These are phyloP conservation scores for Diaporthe amygdali DNA, from an alignment of 2,329 filamentous ascomycete species.

Conservation along the genomic window DNA sequence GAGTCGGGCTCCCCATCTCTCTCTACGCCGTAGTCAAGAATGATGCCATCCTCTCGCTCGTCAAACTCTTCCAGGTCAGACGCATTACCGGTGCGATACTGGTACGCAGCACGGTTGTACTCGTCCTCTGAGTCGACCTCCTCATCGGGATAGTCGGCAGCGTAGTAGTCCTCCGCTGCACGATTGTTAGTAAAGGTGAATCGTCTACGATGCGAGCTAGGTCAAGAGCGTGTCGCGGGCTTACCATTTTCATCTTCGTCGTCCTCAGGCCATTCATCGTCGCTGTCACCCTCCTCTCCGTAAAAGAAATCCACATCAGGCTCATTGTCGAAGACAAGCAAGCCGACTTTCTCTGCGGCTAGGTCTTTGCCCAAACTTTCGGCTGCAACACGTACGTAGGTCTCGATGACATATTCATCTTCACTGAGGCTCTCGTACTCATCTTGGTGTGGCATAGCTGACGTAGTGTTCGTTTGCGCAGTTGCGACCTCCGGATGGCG, in stretches of 20 bases:
- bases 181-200: constrained; percentile 7
- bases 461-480: constrained; percentile 22
- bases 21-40: constrained; percentile 34
- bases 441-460: constrained; percentile 15
- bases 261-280: constrained; percentile 61
- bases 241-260: constrained; percentile 71
- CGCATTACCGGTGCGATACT: constrained; percentile 57
- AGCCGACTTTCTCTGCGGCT: constrained; percentile 55
- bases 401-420: constrained; percentile 67
- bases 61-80: constrained; percentile 62
- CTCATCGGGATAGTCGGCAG: constrained; percentile 81
- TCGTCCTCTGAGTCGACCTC: constrained; percentile 77
- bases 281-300: constrained; percentile 65
- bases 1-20: constrained; percentile 25
- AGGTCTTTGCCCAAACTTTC: constrained; percentile 53
- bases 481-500: constrained; percentile 53
- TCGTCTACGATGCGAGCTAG: constrained; percentile 1
- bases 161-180: constrained; percentile 78
- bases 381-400: constrained; percentile 66
- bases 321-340: constrained; percentile 62
- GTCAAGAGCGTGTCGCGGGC: constrained; percentile 25
- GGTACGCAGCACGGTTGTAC: constrained; percentile 60
- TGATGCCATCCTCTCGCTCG: constrained; percentile 41
- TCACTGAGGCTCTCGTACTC: constrained; percentile 44
- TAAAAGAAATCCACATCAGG: constrained; percentile 67